Evolutionary conservation across 345 rosid species (phyloP), one percentile per base, ranked within the genome.

Genomic region (Combretum micranthum): DNA sequence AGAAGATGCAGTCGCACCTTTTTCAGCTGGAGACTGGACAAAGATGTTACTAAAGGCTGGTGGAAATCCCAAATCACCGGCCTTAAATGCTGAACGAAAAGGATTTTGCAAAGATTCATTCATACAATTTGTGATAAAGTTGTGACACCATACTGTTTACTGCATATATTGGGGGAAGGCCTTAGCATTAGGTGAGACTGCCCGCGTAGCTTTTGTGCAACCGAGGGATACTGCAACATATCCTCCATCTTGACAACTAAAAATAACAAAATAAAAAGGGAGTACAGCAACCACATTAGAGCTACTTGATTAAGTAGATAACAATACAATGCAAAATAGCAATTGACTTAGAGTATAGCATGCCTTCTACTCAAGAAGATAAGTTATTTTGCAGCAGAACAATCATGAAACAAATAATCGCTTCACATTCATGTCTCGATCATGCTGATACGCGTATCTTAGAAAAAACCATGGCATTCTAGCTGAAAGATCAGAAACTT

Each of bases 181-280:
- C 60, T 70, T 20, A 69, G 72, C 3, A 69, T 60, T 43, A 84
- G 76, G 53, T 43, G 56, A 15, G 84, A 77, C 53, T 80, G 80
- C 25, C 78, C 80, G 17, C 69, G 64, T 37, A 90, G 58, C 72
- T 83, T 90, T 66, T 75, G 81, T 48, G 67, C 67, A 14, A 81
- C 68, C 19, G 85, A 78, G 59, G 86, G 90, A 75, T 80, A 62
- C 69, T 53, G 72, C 43, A 68, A 66, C 71, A 77, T 83, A 80
- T 85, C 90, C 56, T 65, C 86, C 85, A 75, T 80, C 42, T 45
- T 72, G 56, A 57, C 74, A 52, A 49, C 68, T 57, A 17, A 62
- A 57, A 19, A 66, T 15, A 57, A 60, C 57, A 52, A 63, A 72
- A 74, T 69, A 65, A 45, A 51, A 42, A 2, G 15, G 13, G 43